Evolutionary conservation across 2,329 filamentous ascomycete species (phyloP).

Genomic region (Beauveria sp.): DNA sequence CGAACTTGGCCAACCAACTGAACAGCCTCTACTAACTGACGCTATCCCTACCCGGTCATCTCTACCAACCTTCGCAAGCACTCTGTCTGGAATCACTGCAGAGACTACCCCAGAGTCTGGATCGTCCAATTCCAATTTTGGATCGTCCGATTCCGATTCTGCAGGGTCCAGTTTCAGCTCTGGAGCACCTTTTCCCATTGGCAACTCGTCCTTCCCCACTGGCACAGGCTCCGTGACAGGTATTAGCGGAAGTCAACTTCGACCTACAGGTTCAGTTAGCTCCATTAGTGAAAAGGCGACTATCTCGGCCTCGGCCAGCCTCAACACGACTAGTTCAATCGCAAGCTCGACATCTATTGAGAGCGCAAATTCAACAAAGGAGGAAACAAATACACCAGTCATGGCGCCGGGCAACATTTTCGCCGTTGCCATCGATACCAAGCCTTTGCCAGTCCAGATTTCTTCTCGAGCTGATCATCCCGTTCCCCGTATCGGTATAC

Average conservation of each 20-base stretch:
- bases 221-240: neutral
- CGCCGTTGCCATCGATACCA: conserved; percentile 43
- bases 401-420: conserved; percentile 42
- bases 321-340: neutral
- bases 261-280: neutral
- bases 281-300: neutral
- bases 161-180: neutral
- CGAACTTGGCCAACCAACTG: neutral
- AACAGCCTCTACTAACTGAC: conserved; percentile 16
- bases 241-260: neutral
- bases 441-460: conserved; percentile 42
- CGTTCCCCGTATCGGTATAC: conserved; percentile 45
- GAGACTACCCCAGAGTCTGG: neutral
- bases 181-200: neutral
- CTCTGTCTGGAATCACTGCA: conserved; percentile 2
- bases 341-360: neutral
- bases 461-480: conserved; percentile 47
- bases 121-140: neutral
- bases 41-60: conserved; percentile 25
- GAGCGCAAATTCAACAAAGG: neutral
- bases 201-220: neutral
- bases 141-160: neutral
- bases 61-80: conserved; percentile 18
- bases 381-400: neutral
- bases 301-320: neutral